Conservation (phyloP, 805 yeast species). For the Saccharomycopsis fodiens region DNA sequence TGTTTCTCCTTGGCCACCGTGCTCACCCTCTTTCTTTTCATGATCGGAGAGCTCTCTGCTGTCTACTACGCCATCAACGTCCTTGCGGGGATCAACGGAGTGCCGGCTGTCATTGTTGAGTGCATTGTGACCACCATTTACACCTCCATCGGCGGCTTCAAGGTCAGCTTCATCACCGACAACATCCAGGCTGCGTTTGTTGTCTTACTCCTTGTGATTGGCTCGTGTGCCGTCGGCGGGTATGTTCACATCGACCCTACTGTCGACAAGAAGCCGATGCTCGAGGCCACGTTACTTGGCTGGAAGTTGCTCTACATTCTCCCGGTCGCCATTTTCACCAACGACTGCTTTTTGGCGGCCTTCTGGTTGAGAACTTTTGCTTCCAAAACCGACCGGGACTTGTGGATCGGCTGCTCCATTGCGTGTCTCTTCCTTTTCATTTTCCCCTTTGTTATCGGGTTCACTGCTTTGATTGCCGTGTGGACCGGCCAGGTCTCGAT, state of each 20-base stretch:
- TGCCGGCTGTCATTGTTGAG: conserved; percentile 77
- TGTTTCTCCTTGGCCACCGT: conserved; percentile 77
- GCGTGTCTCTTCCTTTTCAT: conserved; percentile 62
- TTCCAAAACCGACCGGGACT: conserved; percentile 65
- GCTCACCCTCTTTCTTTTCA: conserved; percentile 74
- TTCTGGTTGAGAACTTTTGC: conserved; percentile 96
- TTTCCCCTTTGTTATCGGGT: conserved; percentile 66
- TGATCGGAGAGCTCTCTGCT: conserved; percentile 83
- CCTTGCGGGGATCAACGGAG: conserved; percentile 68
- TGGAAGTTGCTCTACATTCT: conserved; percentile 87
- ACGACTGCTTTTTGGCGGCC: conserved; percentile 84
- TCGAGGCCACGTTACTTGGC: conserved; percentile 63
- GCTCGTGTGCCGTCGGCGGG: conserved; percentile 72
- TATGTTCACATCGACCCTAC: conserved; percentile 53
- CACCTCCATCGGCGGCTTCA: conserved; percentile 84
- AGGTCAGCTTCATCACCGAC: conserved; percentile 82
- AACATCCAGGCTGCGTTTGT: conserved; percentile 76
- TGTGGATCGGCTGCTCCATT: conserved; percentile 64
- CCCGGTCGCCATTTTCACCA: conserved; percentile 79
- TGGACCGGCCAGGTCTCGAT: conserved; percentile 67
- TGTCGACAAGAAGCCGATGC: conserved; percentile 59
- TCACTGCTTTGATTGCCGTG: conserved; percentile 80
- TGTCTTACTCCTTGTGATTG: conserved; percentile 55
- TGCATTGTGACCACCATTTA: conserved; percentile 83
- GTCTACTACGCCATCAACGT: conserved; percentile 69